Conservation (phyloP, 1,284 basidiomycete genomes). For the Pseudozyma hubeiensis region DNA sequence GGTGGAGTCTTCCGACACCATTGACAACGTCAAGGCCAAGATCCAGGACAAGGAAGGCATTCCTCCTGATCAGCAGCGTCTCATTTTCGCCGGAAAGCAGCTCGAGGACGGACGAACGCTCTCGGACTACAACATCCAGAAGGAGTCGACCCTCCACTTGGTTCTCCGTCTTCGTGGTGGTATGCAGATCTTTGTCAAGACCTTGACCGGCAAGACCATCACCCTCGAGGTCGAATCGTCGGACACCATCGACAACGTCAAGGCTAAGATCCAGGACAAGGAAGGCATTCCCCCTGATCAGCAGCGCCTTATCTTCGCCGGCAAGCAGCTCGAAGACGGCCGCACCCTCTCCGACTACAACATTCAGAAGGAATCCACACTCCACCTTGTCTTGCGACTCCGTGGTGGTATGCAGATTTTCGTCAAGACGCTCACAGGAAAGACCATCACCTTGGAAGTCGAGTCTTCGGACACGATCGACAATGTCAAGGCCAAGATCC, state of each 20-base stretch:
- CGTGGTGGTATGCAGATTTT: conserved; percentile 65
- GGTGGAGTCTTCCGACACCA: conserved; percentile 90
- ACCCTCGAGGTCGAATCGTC: conserved; percentile 87
- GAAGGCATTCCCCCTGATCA: conserved; percentile 70
- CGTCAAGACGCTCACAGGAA: conserved; percentile 60
- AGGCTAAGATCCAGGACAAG: conserved; percentile 68
- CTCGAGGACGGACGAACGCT: conserved; percentile 71
- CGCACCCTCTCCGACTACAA: conserved; percentile 71
- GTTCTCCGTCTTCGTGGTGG: conserved; percentile 65
- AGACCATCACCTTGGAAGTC: conserved; percentile 70
- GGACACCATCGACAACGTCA: conserved; percentile 91
- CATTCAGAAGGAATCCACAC: conserved; percentile 67
- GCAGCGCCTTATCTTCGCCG: conserved; percentile 71
- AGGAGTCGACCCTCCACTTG: conserved; percentile 64
- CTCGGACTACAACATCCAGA: conserved; percentile 70
- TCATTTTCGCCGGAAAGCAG: conserved; percentile 72
- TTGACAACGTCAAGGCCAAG: conserved; percentile 79
- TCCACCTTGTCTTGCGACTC: conserved; percentile 64
- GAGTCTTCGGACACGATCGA: conserved; percentile 74
- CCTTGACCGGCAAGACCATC: conserved; percentile 98
- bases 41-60: conserved; percentile 68
- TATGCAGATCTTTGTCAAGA: conserved; percentile 69
- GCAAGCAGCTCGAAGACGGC: conserved; percentile 71
- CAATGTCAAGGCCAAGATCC: conserved; percentile 73
- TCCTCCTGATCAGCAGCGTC: conserved; percentile 71